Conservation (phyloP, 1,284 basidiomycete species). For the Austroboletus niveus region DNA sequence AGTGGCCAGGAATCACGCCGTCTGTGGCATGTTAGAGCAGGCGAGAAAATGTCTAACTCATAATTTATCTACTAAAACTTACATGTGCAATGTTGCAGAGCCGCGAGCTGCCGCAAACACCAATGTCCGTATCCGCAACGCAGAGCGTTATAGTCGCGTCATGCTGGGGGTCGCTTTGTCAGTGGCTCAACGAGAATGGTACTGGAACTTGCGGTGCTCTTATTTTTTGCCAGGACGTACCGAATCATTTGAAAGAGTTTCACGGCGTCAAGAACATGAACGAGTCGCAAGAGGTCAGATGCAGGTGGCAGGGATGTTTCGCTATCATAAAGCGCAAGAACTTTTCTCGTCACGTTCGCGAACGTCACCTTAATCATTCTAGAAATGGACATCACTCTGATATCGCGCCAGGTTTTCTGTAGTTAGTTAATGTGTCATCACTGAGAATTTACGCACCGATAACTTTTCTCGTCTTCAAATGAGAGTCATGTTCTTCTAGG, state of each 20-base stretch:
- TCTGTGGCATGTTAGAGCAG: no score
- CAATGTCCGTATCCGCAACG: no score
- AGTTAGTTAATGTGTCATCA: no score
- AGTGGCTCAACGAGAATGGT: neutral
- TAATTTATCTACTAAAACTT: no score
- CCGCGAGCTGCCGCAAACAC: no score
- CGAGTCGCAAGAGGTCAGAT: neutral
- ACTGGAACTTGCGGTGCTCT: neutral
- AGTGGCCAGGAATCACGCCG: no score
- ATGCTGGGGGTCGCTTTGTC: neutral
- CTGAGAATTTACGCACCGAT: no score
- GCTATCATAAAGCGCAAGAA: neutral
- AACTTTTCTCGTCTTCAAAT: no score
- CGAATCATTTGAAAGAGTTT: neutral
- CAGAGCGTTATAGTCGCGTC: neutral
- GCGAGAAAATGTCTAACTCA: no score
- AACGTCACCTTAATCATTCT: neutral
- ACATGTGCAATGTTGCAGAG: no score
- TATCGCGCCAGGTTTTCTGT: no score
- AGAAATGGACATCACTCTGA: neutral
- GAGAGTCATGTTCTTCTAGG: no score
- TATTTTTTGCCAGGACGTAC: neutral
- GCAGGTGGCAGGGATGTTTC: neutral
- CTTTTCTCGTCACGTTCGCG: neutral
- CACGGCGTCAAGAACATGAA: neutral